Conservation (phyloP, 2,329 filamentous ascomycete genomes). For the Stemphylium lycopersici region DNA sequence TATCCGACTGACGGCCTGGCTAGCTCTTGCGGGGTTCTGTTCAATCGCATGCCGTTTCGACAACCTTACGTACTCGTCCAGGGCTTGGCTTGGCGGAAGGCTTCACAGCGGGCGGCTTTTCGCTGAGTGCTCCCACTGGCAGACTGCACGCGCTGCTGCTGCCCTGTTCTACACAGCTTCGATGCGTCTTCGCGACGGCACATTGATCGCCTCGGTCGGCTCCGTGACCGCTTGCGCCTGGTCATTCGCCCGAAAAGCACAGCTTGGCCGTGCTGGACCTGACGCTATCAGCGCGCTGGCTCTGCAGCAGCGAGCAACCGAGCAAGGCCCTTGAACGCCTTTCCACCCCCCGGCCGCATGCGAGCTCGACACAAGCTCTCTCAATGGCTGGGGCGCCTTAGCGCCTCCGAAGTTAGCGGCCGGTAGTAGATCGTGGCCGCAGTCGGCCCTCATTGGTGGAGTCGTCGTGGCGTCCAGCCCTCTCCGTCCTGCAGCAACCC, state of each 20-base stretch:
- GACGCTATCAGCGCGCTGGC: constrained; percentile 39
- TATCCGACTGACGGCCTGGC: too few species aligned
- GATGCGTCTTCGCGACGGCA: constrained; percentile 40
- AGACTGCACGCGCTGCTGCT: constrained; percentile 31
- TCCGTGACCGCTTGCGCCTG: constrained; percentile 29
- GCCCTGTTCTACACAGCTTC: constrained; percentile 44
- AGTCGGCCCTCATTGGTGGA: constrained; percentile 34
- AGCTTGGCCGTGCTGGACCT: constrained; percentile 27
- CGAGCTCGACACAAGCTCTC: constrained; percentile 17
- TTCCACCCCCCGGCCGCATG: constrained; percentile 2
- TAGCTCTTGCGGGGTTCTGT: constrained; percentile 26
- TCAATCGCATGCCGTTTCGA: constrained; percentile 14
- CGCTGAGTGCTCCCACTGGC: constrained; percentile 26
- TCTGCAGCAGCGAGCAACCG: constrained; percentile 33
- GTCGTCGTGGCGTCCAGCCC: constrained; percentile 38
- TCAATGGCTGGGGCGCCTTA: constrained; percentile 36
- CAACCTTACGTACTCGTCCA: constrained; percentile 18
- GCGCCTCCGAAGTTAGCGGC: constrained; percentile 44
- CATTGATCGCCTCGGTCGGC: constrained; percentile 42
- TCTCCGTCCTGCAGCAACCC: constrained; percentile 43
- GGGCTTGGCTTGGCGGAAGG: constrained; percentile 25
- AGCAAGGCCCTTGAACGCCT: constrained; percentile 30
- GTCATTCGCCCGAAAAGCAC: constrained; percentile 29
- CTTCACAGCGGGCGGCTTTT: constrained; percentile 34
- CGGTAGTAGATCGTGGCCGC: constrained; percentile 39